Conservation (phyloP, 2,329 filamentous ascomycete genomes). For the Xylariaceae sp. region DNA sequence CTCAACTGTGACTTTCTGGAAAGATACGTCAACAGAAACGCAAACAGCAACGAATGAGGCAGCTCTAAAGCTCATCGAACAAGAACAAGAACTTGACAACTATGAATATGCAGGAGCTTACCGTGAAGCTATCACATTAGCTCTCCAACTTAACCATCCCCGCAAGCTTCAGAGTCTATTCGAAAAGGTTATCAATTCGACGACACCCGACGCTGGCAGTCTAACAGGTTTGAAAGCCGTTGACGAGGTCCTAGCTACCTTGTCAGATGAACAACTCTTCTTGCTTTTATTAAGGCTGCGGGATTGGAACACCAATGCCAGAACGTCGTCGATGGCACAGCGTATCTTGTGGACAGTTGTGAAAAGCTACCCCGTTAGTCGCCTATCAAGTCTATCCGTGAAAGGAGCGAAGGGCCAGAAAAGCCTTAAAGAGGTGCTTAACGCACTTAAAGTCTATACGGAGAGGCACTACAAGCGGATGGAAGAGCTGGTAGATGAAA, state of each 20-base stretch:
- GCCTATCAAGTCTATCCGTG: slow-evolving; percentile 74
- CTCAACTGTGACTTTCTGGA: slow-evolving; percentile 94
- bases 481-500: slow-evolving; percentile 92
- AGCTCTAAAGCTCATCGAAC: slow-evolving; percentile 82
- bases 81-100: slow-evolving; percentile 93
- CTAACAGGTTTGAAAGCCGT: slow-evolving; percentile 72
- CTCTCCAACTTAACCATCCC: slow-evolving; percentile 92
- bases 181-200: slow-evolving; percentile 74
- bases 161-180: slow-evolving; percentile 85
- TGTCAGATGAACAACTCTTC: slow-evolving; percentile 88
- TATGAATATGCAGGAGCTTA: slow-evolving; percentile 88
- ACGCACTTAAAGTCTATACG: slow-evolving; percentile 88
- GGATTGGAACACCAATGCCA: slow-evolving; percentile 97
- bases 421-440: slow-evolving; percentile 82
- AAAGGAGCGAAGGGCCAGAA: slow-evolving; percentile 64
- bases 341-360: slow-evolving; percentile 81
- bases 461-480: slow-evolving; percentile 90
- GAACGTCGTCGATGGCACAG: slow-evolving; percentile 85
- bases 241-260: slow-evolving; percentile 79
- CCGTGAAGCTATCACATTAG: slow-evolving; percentile 89
- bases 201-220: slow-evolving; percentile 65
- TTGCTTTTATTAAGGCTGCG: slow-evolving; percentile 79
- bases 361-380: slow-evolving; percentile 78
- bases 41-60: slow-evolving; percentile 76
- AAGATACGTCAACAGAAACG: slow-evolving; percentile 84